Evolutionary conservation across 176 grass and related monocot species (phyloP).

Genomic region (Ananas comosus): DNA sequence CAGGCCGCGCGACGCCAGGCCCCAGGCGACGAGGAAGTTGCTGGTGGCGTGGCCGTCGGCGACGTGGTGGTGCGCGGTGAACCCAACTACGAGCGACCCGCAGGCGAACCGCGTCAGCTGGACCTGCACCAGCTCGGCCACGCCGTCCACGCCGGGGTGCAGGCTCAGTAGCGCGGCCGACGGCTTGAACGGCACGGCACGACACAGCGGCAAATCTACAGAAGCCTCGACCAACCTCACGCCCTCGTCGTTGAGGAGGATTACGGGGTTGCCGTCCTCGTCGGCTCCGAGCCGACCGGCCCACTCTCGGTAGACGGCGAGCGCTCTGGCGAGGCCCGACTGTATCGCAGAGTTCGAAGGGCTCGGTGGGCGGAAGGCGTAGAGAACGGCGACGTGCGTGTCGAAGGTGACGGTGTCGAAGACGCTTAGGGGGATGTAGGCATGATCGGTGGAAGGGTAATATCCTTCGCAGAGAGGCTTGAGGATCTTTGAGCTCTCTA

Average conservation of each 20-base stretch:
- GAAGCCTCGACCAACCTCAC: conserved; percentile 3
- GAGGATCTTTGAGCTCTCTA: conserved; percentile 5
- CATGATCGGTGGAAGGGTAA: not conserved
- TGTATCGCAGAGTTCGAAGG: not conserved
- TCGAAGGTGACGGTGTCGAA: conserved; percentile 26
- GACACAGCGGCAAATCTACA: not conserved
- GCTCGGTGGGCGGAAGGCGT: conserved; percentile 4
- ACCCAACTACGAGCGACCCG: conserved; percentile 11
- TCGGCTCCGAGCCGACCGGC: conserved; percentile 9
- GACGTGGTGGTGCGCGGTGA: conserved; percentile 10
- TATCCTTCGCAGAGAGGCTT: not conserved
- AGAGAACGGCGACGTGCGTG: conserved; percentile 14
- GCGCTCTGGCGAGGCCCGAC: conserved; percentile 2
- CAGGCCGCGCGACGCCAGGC: not conserved
- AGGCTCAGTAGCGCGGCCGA: conserved; percentile 7
- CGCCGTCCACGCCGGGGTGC: conserved; percentile 2
- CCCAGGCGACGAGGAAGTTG: conserved; percentile 18
- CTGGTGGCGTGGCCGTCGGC: conserved; percentile 13
- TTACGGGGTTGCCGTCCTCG: not conserved
- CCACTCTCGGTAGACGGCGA: conserved; percentile 16
- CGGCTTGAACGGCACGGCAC: not conserved
- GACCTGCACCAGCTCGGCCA: conserved; percentile 12
- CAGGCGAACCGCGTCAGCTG: conserved; percentile 20
- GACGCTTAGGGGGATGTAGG: conserved; percentile 5
- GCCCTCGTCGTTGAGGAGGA: conserved; percentile 18